Conservation (phyloP, 306 rosid genomes). For the Inga oerstediana region DNA sequence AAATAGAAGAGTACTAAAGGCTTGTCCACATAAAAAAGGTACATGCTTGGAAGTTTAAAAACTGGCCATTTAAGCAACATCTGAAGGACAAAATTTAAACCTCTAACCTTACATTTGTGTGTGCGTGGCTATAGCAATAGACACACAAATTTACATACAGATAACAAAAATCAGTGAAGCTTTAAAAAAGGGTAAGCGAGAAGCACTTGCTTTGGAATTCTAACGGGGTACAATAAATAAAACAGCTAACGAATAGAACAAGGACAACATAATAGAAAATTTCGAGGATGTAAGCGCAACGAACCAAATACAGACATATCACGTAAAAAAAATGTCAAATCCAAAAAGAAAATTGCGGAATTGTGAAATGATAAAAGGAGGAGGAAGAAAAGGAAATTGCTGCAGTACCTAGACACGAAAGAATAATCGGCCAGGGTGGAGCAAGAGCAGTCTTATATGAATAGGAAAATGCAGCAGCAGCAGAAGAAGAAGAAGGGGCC, state of each 20-base stretch:
- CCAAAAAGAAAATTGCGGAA: neutral
- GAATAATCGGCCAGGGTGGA: constrained; percentile 27
- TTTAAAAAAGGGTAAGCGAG: constrained; percentile 14
- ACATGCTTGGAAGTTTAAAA: neutral
- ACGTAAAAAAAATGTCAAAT: neutral
- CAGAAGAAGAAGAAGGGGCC: neutral
- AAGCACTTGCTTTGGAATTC: constrained; percentile 17
- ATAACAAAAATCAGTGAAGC: constrained; percentile 16
- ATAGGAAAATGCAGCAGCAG: constrained; percentile 24
- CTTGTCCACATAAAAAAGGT: neutral
- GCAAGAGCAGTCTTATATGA: neutral
- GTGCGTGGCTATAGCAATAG: neutral
- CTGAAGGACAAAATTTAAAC: neutral
- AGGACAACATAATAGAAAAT: constrained; percentile 2
- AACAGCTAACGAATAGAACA: constrained; percentile 2
- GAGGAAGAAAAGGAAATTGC: neutral
- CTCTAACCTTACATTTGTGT: neutral
- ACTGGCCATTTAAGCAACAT: neutral
- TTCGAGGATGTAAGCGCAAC: neutral
- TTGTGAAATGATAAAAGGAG: neutral
- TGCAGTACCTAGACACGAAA: constrained; percentile 40
- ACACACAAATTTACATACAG: neutral
- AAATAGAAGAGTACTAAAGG: neutral
- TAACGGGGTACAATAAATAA: neutral
- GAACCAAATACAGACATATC: neutral